Evolutionary conservation across 208 protist species (phyloP), one percentile per base, ranked within the genome.

Genomic region (Crithidia brevicula): DNA sequence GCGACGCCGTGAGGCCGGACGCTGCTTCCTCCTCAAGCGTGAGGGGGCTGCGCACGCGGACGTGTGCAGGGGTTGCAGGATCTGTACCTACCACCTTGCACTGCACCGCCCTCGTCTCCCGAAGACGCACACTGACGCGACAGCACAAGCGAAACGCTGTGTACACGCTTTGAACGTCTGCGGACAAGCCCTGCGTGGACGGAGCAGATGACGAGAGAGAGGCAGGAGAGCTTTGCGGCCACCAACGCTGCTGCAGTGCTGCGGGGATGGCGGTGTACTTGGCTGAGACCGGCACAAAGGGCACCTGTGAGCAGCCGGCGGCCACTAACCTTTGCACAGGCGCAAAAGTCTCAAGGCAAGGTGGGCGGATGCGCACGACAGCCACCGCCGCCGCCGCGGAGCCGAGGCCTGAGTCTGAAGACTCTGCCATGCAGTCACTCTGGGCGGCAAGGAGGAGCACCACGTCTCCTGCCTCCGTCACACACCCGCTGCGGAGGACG

Each of bases 291-390:
- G 70, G 54, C 45, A 65, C 61, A 45, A 76, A 76, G 5, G 83
- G 77, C 34, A 86, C 36, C 57, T 75, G 57, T 25, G 76, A 77
- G 1, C 42, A 51, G 31, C 68, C 74, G 4, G 81, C 63, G 25
- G 76, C 45, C 28, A 89, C 40, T 22, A 78, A 52, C 27, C 40
- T 45, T 25, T 85, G 61, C 2, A 80, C 76, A 0, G 81, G 78
- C 1, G 72, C 74, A 22, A 88, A 70, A 30, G 71, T 69, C 67
- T 85, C 84, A 36, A 90, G 53, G n/a, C 70, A 68, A 7, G 61
- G 56, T 4, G 70, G 61, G 16, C 70, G 62, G 25, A 76, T 42
- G 3, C 70, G 63, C 23, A 76, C 58, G 8, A 76, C 27, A 30
- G 62, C 70, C 22, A 47, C 70, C 4, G 53, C 31, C 28, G 42